These are phyloP conservation scores for Trichocladium antarcticum DNA, from an alignment of 495 filamentous ascomycete species.

Conservation along the genomic window DNA sequence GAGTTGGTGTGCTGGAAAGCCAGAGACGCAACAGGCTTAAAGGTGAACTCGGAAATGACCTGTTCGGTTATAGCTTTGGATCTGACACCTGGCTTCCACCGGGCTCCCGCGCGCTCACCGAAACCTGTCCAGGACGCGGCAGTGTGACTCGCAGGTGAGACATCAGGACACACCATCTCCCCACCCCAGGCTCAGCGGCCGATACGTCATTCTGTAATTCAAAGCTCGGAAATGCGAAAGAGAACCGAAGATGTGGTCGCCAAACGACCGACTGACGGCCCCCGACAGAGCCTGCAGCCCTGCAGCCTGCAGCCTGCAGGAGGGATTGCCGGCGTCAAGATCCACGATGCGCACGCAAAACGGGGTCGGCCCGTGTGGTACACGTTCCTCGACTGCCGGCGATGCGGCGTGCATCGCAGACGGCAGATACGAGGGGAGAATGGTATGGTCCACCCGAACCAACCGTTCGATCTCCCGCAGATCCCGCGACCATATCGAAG, in stretches of 20 bases:
- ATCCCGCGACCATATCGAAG: background rate
- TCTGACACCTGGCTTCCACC: background rate
- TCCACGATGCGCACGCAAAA: conserved; percentile 9
- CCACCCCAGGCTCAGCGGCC: background rate
- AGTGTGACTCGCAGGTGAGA: conserved; percentile 28
- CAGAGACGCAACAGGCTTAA: background rate
- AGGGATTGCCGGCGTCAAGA: conserved; percentile 9
- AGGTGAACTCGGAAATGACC: background rate
- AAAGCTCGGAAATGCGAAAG: background rate
- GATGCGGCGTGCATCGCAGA: background rate
- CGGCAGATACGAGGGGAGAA: background rate
- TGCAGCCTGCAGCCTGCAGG: background rate
- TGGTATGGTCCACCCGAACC: background rate
- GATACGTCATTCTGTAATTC: conserved; percentile 10
- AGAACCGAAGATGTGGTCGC: background rate
- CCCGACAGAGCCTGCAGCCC: background rate
- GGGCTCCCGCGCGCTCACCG: conserved; percentile 14
- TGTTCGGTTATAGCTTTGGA: background rate
- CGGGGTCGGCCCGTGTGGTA: conserved; percentile 13
- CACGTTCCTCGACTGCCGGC: conserved; percentile 1
- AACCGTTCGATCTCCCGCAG: background rate
- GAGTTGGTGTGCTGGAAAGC: conserved; percentile 5
- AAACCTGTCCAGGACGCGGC: conserved; percentile 11
- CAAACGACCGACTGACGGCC: background rate
- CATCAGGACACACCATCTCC: conserved; percentile 24